These are phyloP conservation scores for Colletotrichum sp. DNA, from an alignment of 2,329 filamentous ascomycete species.

Conservation along the genomic window DNA sequence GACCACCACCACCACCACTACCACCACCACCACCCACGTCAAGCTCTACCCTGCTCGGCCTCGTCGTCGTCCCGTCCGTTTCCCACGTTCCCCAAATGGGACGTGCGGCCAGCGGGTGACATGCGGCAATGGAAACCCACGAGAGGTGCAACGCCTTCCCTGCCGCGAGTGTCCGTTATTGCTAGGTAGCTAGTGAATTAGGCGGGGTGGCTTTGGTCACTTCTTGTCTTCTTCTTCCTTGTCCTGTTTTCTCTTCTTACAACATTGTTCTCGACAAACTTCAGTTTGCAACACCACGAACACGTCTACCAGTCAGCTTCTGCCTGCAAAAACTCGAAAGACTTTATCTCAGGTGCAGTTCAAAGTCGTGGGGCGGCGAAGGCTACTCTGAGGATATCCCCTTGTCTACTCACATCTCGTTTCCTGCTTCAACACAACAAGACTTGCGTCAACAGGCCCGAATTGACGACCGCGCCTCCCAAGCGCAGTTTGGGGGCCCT, in stretches of 20 bases:
- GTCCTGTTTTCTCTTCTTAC: not conserved
- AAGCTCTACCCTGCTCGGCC: conserved; percentile 2
- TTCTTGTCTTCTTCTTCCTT: not conserved
- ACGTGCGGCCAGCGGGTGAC: conserved; percentile 3
- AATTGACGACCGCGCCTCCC: not conserved
- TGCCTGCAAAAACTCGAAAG: not conserved
- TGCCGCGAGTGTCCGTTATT: conserved; percentile 1
- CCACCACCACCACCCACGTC: not conserved
- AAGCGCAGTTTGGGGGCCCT: conserved; percentile 1
- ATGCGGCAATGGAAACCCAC: conserved; percentile 11
- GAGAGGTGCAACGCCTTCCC: conserved; percentile 9
- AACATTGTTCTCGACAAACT: not conserved
- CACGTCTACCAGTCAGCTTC: not conserved
- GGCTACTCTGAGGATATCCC: not conserved
- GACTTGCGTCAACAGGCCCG: conserved; percentile 7
- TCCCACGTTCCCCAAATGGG: conserved; percentile 6
- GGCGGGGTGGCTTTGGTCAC: conserved; percentile 1
- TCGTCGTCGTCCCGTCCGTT: not conserved
- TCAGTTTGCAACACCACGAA: not conserved
- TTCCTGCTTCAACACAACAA: not conserved
- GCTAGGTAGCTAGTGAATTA: not conserved
- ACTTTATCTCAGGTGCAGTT: not conserved
- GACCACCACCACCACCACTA: not conserved
- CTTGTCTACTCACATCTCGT: not conserved
- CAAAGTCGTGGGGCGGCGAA: not conserved